Evolutionary conservation across 768 basidiomycete genomes (phyloP).

Genomic region (Boletus coccyginus): DNA sequence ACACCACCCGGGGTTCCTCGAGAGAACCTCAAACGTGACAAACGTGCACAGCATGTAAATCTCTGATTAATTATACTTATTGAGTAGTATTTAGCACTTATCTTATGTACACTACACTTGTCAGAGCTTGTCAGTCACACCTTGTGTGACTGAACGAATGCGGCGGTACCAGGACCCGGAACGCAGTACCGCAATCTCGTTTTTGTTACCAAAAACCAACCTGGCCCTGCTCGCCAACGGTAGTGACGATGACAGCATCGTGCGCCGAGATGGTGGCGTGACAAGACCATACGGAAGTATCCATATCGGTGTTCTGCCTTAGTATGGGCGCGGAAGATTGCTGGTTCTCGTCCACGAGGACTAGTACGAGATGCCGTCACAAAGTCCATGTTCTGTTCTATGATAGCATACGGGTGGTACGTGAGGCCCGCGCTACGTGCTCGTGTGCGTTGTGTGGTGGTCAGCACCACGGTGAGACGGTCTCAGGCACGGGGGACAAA

Average conservation of each 20-base stretch:
- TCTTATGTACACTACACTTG: too few relatives aligned
- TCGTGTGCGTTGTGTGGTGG: too few relatives aligned
- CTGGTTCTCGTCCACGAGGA: neutral
- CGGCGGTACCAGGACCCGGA: neutral
- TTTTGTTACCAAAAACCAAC: neutral
- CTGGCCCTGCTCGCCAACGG: too few relatives aligned
- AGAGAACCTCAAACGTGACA: too few relatives aligned
- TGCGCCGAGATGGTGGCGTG: too few relatives aligned
- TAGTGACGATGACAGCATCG: constrained; percentile 1
- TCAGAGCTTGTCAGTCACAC: too few relatives aligned
- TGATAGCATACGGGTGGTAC: neutral
- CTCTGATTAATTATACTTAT: too few relatives aligned
- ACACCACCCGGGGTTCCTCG: too few relatives aligned
- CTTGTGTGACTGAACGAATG: neutral
- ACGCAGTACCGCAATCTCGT: neutral
- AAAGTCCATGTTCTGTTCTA: neutral
- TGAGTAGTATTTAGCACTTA: too few relatives aligned
- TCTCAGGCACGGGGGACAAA: neutral
- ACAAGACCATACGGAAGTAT: neutral
- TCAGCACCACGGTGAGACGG: neutral
- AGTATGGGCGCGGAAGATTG: neutral
- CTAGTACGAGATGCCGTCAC: neutral
- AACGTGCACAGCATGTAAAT: too few relatives aligned
- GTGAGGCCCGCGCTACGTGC: neutral
- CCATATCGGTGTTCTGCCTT: neutral